phyloP scores from a whole-genome alignment of 441 rosid genomes.

The Arabidopsis hybrid region DNA sequence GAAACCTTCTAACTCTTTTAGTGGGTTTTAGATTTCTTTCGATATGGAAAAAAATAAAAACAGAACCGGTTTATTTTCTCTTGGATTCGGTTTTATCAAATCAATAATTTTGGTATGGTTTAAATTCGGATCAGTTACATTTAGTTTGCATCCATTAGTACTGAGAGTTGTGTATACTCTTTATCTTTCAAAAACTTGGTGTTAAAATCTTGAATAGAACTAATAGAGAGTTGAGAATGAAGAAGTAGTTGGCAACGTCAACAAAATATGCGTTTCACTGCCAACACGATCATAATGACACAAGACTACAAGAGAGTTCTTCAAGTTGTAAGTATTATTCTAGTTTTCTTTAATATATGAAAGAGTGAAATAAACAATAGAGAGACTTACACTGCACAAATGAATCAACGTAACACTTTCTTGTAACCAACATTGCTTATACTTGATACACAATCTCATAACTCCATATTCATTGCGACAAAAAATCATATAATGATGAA shows the following conservation, averaged over 20 bases:
- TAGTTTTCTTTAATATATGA: not conserved
- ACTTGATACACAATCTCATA: slow-evolving; percentile 30
- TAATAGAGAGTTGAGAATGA: not conserved
- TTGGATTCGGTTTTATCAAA: not conserved
- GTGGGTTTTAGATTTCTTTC: not conserved
- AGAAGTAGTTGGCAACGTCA: not conserved
- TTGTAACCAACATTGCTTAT: slow-evolving; percentile 25
- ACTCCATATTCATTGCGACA: slow-evolving; percentile 23
- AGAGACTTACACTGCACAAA: slow-evolving; percentile 31
- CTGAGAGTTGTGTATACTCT: too few relatives aligned
- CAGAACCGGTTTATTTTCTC: not conserved
- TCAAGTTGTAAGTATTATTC: not conserved
- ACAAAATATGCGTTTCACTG: not conserved
- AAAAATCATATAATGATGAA: not conserved
- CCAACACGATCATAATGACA: not conserved
- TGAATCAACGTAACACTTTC: slow-evolving; percentile 22
- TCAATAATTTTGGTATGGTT: not conserved
- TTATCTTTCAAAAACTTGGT: too few relatives aligned
- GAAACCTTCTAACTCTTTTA: not conserved
- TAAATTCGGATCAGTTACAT: too few relatives aligned
- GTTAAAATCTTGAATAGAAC: not conserved
- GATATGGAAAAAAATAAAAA: not conserved
- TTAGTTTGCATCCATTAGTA: too few relatives aligned
- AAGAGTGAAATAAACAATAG: not conserved
- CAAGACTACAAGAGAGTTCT: not conserved